Evolutionary conservation across 495 filamentous ascomycete species (phyloP).

Genomic region (Trichocladium uniseriatum): DNA sequence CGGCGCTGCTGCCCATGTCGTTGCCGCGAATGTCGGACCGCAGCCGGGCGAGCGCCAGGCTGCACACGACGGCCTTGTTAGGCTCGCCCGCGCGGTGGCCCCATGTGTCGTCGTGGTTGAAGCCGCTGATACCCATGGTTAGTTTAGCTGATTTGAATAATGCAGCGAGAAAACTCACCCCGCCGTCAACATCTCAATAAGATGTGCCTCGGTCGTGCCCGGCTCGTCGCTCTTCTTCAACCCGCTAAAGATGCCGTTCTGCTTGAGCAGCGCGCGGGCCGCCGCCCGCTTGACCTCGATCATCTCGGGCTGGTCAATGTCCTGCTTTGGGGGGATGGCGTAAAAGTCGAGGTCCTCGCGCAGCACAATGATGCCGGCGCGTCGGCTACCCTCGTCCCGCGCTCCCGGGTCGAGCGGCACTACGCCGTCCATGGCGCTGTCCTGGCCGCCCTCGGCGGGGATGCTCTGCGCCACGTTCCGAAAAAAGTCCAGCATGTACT

Average conservation of each 20-base stretch:
- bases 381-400: slow-evolving; percentile 49
- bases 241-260: slow-evolving; percentile 94
- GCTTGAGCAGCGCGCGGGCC: slow-evolving; percentile 71
- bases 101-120: slow-evolving; percentile 92
- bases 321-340: slow-evolving; percentile 76
- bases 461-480: slow-evolving; percentile 91
- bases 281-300: slow-evolving; percentile 94
- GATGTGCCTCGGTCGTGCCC: slow-evolving; percentile 93
- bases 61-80: slow-evolving; percentile 97
- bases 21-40: slow-evolving; percentile 83
- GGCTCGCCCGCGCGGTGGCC: slow-evolving; percentile 93
- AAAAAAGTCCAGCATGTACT: slow-evolving; percentile 99
- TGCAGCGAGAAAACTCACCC: slow-evolving; percentile 52
- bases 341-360: slow-evolving; percentile 98
- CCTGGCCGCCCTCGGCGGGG: slow-evolving; percentile 52
- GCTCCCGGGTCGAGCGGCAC: slow-evolving; percentile 46
- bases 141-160: neutral
- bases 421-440: slow-evolving; percentile 53
- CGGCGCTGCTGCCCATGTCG: slow-evolving; percentile 65
- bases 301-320: slow-evolving; percentile 86
- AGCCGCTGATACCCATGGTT: slow-evolving; percentile 52
- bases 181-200: slow-evolving; percentile 99
- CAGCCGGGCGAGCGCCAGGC: slow-evolving; percentile 82
- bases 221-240: slow-evolving; percentile 89
- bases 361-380: slow-evolving; percentile 94